These are phyloP conservation scores for Porcisia deanei DNA, from an alignment of 208 protist genomes.

Conservation along the genomic window DNA sequence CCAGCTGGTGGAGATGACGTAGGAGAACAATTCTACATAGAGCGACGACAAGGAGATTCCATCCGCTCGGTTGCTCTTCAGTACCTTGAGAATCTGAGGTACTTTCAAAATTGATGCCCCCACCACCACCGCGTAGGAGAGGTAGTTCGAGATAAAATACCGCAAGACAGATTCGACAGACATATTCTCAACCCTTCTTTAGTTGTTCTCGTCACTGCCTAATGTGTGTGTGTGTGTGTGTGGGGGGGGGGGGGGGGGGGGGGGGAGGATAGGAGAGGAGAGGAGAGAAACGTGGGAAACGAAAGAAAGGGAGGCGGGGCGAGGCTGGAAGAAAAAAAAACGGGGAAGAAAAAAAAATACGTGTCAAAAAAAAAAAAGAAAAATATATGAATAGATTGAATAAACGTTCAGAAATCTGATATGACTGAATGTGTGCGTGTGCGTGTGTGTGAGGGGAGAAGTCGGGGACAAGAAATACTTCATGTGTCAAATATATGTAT, in stretches of 20 bases:
- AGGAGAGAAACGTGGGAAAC: no score
- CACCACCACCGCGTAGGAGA: slow-evolving; percentile 83
- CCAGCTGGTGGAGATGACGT: slow-evolving; percentile 82
- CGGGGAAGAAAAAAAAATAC: no score
- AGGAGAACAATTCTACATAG: slow-evolving; percentile 72
- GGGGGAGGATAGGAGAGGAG: not conserved
- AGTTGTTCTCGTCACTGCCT: not conserved
- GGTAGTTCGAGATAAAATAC: slow-evolving; percentile 59
- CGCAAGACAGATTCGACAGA: slow-evolving; percentile 35
- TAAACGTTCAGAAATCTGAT: not conserved
- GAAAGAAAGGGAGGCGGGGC: no score
- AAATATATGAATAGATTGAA: no score
- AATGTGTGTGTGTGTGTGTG: no score
- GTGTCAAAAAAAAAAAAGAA: no score
- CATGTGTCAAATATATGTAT: no score
- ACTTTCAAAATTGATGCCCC: slow-evolving; percentile 83
- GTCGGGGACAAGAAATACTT: no score
- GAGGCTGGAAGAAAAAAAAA: no score
- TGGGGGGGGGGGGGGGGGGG: not conserved
- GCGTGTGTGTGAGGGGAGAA: no score
- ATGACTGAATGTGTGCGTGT: not conserved
- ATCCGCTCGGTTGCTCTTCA: slow-evolving; percentile 46
- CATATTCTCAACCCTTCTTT: slow-evolving; percentile 4
- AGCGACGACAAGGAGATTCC: slow-evolving; percentile 73
- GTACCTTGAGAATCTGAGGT: slow-evolving; percentile 84